phyloP scores from a whole-genome alignment of 2,329 filamentous ascomycete genomes.

The Aspergillus brasiliensis region DNA sequence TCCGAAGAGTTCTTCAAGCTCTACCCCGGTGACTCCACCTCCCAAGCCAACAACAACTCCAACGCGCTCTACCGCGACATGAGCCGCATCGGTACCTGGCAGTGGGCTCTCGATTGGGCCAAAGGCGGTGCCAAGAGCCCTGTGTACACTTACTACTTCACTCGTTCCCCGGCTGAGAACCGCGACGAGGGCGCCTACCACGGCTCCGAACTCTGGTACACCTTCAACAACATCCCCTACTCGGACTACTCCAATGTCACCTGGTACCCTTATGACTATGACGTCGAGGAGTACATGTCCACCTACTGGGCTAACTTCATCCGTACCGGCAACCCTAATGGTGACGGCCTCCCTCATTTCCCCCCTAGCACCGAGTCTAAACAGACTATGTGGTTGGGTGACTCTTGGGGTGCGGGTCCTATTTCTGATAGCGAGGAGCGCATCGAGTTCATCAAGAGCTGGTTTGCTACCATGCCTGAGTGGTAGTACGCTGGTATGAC shows the following conservation, averaged over 20 bases:
- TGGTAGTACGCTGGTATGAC: neutral
- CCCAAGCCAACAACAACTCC: conserved; percentile 21
- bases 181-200: conserved; percentile 29
- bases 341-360: conserved; percentile 26
- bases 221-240: conserved; percentile 35
- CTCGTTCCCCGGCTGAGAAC: conserved; percentile 30
- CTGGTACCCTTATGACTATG: conserved; percentile 31
- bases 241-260: conserved; percentile 25
- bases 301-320: conserved; percentile 39
- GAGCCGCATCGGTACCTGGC: conserved; percentile 27
- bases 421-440: neutral
- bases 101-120: conserved; percentile 29
- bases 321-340: conserved; percentile 35
- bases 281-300: conserved; percentile 26
- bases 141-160: conserved; percentile 36
- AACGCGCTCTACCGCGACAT: conserved; percentile 30
- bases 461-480: conserved; percentile 6
- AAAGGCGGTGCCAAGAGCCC: conserved; percentile 24
- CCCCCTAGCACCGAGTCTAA: neutral
- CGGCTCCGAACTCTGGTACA: conserved; percentile 35
- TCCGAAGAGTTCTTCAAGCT: conserved; percentile 22
- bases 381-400: conserved; percentile 6
- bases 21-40: conserved; percentile 27
- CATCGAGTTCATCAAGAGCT: neutral
- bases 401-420: neutral